Evolutionary conservation across 345 rosid genomes (phyloP), one percentile per base, ranked within the genome.

Genomic region (Populus tremula): DNA sequence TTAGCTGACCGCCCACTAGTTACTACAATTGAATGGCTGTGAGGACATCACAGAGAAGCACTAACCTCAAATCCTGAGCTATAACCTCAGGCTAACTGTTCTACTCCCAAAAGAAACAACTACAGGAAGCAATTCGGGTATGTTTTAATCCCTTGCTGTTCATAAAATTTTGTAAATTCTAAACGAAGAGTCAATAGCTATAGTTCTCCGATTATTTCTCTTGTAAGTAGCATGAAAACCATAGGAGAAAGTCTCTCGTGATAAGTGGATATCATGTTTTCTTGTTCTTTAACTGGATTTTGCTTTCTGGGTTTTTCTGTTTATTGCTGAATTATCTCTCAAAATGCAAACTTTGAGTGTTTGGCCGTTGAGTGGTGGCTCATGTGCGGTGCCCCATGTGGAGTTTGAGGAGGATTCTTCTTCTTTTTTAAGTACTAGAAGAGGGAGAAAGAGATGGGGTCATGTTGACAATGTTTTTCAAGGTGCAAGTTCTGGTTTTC

Each of bases 281-380:
- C 41, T 79, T 77, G 65, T 78, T 35, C 70, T 78, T 73, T 56
- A 65, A 39, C 39, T 75, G 78, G 71, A 54, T 74, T 82, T 77
- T 79, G 36, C 50, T 17, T 73, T 80, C 81, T 84, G 80, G 77
- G 78, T 43, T 75, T 76, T 76, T 69, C 47, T 64, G 18, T 64
- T 70, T 45, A 36, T 69, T 78, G 43, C 69, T 77, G 64, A 79
- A 27, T 69, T 77, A 33, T 43, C 14, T 62, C 54, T 50, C 75
- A 89, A 82, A 75, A 95, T 93, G 98, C 95, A 90, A 88, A 80
- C 90, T 91, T 88, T 91, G 78, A 82, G 87, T 53, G 80, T 87
- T 41, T 86, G 86, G 87, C 87, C 92, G 25, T 64, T 71, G 21
- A 79, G 81, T 50, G 80, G 81, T 67, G 91, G 90, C 83, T 82